Base-by-base conservation (phyloP, 352 stramenopile genomes). In the Globisporangium nagaii region DNA sequence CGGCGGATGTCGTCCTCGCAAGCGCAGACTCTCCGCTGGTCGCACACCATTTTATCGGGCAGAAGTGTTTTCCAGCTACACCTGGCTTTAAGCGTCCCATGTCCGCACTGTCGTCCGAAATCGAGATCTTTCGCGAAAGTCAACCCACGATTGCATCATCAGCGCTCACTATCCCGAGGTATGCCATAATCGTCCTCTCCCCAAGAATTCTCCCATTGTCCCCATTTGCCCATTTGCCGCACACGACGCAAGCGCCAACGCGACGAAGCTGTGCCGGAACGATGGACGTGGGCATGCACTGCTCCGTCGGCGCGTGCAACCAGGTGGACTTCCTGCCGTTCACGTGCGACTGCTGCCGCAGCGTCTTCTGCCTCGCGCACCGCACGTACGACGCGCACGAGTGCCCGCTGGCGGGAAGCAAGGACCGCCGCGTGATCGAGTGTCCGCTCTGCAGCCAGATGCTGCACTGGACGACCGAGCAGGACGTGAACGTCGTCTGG, bases 311-410 rank as follows among this genome's bases (percentile, higher is more conserved):
- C 10, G 65, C 73, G 15, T 93, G 82, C 53, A 65, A 80, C 44
- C 82, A 93, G 58, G 69, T 86, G 58, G 85, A 95, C 58, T 95
- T 95, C 53, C 65, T 95, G 27, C 85, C 85, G 3, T 95, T 95
- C 66, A 79, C 63, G 30, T 95, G 85, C 65, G 82, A 95, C 66
- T 92, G 83, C 57, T 95, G 85, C 68, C 46, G 46, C 25, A 70
- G 70, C 47, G 63, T 93, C 43, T 95, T 93, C 56, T 95, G 85
- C 58, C 75, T 95, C n/a, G 68, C 82, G 13, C 85, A 95, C 55
- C 83, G 85, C 50, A 90, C 70, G 46, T 92, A 93, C 56, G 69
- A 84, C 53, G 66, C 70, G 9, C 85, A 95, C 66, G 66, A 68
- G 46, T 95, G 85, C 42, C 72, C 79, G 0, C 71, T 71, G 12